These are phyloP conservation scores for Phytophthora colocasiae DNA, from an alignment of 352 stramenopile species.

Conservation along the genomic window DNA sequence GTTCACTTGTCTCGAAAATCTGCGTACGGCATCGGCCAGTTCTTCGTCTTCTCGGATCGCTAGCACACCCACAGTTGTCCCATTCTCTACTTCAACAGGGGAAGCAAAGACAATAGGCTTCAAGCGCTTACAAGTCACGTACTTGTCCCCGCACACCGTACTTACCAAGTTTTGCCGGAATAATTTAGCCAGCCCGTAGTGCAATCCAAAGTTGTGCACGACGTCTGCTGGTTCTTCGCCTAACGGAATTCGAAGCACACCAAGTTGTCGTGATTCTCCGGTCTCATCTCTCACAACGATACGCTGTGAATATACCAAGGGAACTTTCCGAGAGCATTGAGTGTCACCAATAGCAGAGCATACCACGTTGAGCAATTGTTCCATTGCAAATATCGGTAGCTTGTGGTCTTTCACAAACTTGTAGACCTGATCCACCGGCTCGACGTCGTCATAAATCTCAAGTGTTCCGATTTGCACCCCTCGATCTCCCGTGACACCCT, in stretches of 20 bases:
- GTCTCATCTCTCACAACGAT: conserved; percentile 38
- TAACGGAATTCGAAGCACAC: conserved; percentile 55
- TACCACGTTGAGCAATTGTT: conserved; percentile 50
- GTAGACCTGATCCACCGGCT: conserved; percentile 77
- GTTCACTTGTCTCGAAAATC: conserved; percentile 60
- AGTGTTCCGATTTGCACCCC: conserved; percentile 48
- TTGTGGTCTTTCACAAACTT: conserved; percentile 67
- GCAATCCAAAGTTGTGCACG: conserved; percentile 52
- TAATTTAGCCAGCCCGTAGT: conserved; percentile 42
- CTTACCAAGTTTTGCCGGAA: conserved; percentile 55
- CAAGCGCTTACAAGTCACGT: conserved; percentile 60
- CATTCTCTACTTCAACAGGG: conserved; percentile 64
- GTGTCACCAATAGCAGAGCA: conserved; percentile 37
- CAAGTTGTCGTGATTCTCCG: conserved; percentile 40
- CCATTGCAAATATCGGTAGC: conserved; percentile 36
- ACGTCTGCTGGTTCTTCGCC: conserved; percentile 63
- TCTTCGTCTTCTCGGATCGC: conserved; percentile 72
- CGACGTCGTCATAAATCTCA: conserved; percentile 70
- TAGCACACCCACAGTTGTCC: conserved; percentile 42
- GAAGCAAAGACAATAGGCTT: conserved; percentile 57
- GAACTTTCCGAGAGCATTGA: conserved; percentile 50
- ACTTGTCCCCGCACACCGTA: conserved; percentile 59
- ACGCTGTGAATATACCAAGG: conserved; percentile 58
- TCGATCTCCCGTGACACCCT: conserved; percentile 45
- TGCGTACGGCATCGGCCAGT: conserved; percentile 69